Percentiles rank a stretch among this genome's conserved stretches.
Conservation (phyloP, 2,329 filamentous ascomycete species). For the Pestalotiopsis sp. region DNA sequence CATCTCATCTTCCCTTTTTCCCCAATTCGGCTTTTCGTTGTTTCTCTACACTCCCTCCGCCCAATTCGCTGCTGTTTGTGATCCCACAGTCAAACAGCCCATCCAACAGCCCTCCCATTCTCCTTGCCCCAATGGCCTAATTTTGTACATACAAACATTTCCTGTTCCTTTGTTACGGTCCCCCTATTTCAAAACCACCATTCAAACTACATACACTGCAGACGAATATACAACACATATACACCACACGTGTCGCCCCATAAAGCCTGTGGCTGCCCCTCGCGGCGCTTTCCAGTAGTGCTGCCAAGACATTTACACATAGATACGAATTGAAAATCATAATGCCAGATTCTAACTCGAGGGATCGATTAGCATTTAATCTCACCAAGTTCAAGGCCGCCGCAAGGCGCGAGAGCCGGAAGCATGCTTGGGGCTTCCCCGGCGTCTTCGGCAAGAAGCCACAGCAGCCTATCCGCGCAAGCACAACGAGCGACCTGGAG, state of each 20-base stretch:
- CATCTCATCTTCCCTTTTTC: background rate
- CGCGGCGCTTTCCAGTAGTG: background rate
- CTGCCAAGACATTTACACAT: background rate
- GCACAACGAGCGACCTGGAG: background rate
- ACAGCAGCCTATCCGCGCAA: background rate
- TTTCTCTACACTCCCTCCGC: background rate
- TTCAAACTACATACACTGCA: background rate
- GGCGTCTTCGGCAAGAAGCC: background rate
- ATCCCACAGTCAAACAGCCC: background rate
- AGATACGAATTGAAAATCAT: background rate
- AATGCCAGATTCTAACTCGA: conserved; percentile 1
- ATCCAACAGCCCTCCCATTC: background rate
- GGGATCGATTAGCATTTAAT: background rate
- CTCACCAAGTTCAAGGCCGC: conserved; percentile 7
- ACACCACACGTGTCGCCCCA: background rate
- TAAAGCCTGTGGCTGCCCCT: background rate
- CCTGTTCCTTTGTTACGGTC: background rate
- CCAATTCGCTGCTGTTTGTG: background rate
- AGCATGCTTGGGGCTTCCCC: background rate
- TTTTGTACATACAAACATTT: background rate
- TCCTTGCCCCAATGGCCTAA: background rate
- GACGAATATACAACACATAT: background rate
- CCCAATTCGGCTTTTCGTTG: background rate
- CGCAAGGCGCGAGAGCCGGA: conserved; percentile 1
- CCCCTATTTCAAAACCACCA: background rate